Conservation (phyloP, 2,329 filamentous ascomycete genomes). For the Cryoendolithus antarcticus region DNA sequence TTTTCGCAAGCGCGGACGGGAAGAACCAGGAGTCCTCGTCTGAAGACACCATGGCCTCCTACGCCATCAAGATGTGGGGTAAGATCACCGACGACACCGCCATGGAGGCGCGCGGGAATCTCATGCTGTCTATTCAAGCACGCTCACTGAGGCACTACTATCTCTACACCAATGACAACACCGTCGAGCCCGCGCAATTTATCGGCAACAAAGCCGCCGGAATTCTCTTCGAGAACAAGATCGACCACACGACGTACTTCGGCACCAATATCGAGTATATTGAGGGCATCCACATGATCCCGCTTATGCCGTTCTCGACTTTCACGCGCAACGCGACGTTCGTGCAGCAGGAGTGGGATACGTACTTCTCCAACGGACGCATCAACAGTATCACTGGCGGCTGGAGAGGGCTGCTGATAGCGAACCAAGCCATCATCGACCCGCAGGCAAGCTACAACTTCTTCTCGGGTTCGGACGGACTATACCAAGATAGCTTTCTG, state of each 20-base stretch:
- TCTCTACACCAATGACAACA: constrained; percentile 60
- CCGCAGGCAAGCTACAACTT: constrained; percentile 59
- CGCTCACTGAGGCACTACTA: constrained; percentile 71
- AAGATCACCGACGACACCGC: constrained; percentile 59
- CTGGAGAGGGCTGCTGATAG: constrained; percentile 77
- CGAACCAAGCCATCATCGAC: constrained; percentile 68
- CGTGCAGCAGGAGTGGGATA: constrained; percentile 70
- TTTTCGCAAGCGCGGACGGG: constrained; percentile 59
- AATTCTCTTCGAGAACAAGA: constrained; percentile 78
- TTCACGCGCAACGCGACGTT: constrained; percentile 57
- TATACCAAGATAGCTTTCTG: constrained; percentile 56
- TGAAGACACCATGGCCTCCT: constrained; percentile 79
- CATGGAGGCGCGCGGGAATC: constrained; percentile 67
- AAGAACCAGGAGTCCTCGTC: constrained; percentile 82
- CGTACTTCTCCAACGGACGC: constrained; percentile 51
- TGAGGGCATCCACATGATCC: constrained; percentile 72
- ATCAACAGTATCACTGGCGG: constrained; percentile 56
- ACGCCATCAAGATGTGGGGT: constrained; percentile 92
- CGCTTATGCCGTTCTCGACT: constrained; percentile 55
- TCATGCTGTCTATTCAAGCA: constrained; percentile 69
- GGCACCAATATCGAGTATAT: constrained; percentile 34
- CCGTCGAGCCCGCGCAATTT: constrained; percentile 61
- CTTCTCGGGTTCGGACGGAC: constrained; percentile 45
- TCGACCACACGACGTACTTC: constrained; percentile 87
- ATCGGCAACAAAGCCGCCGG: constrained; percentile 62